A percentile compares a stretch with the other conserved stretches of the same genome.
Evolutionary conservation across 768 basidiomycete species (phyloP).

Genomic region (Cystofilobasidium capitatum): DNA sequence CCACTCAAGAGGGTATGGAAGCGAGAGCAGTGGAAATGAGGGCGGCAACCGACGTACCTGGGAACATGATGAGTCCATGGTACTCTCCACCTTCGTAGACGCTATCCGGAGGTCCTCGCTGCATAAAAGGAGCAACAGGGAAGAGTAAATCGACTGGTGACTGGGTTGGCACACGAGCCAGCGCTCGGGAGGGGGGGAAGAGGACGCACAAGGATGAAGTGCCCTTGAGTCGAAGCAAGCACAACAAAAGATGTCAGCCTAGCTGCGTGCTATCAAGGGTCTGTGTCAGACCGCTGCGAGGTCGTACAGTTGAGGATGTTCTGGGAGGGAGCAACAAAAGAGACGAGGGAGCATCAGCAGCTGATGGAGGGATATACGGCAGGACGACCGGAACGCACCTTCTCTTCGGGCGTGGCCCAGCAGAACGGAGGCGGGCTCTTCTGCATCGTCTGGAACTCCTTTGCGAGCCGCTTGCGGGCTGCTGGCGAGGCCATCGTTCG

Average conservation of each 20-base stretch:
- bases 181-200: background rate
- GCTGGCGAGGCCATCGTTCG: constrained; percentile 67
- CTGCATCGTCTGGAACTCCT: constrained; percentile 89
- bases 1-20: constrained; percentile 45
- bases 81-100: constrained; percentile 88
- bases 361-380: background rate
- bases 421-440: constrained; percentile 89
- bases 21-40: background rate
- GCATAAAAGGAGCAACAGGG: background rate
- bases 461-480: constrained; percentile 74
- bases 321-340: constrained; percentile 36
- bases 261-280: no score
- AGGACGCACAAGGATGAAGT: constrained; percentile 73
- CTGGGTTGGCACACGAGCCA: no score
- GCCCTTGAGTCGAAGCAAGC: constrained; percentile 56
- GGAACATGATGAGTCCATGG: constrained; percentile 83
- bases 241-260: background rate
- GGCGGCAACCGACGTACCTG: constrained; percentile 41
- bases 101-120: constrained; percentile 91
- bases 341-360: constrained; percentile 2
- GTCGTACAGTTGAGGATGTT: constrained; percentile 85
- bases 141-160: no score
- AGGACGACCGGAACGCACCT: constrained; percentile 35
- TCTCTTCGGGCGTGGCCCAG: constrained; percentile 91
- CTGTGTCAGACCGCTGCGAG: no score